Conservation (phyloP, 495 filamentous ascomycete species). For the Neurospora africana region DNA sequence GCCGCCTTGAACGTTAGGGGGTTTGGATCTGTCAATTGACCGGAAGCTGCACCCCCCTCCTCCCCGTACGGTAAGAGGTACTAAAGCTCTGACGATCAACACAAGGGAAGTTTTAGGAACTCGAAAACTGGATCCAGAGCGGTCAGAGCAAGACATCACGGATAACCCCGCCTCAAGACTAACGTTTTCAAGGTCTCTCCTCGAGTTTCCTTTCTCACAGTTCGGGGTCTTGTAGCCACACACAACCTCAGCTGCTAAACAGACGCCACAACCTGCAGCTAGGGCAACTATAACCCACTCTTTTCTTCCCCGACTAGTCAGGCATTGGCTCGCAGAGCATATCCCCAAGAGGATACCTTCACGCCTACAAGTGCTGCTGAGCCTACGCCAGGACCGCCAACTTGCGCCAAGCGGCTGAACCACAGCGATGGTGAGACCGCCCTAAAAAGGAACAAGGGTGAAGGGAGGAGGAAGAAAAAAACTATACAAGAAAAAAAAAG, state of each 20-base stretch:
- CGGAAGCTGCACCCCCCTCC: too few relatives aligned
- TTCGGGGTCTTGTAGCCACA: not conserved
- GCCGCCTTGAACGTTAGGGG: too few relatives aligned
- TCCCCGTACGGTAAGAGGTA: too few relatives aligned
- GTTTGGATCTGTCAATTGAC: too few relatives aligned
- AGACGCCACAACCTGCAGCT: not conserved
- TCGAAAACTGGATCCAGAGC: not conserved
- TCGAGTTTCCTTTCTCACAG: not conserved
- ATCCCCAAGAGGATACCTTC: not conserved
- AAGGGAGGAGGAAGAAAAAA: not conserved
- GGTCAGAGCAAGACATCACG: not conserved
- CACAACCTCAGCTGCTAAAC: not conserved
- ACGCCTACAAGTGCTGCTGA: not conserved
- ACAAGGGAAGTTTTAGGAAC: not conserved
- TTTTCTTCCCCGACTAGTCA: not conserved
- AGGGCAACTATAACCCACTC: not conserved
- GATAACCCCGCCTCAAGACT: not conserved
- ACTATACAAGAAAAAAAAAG: not conserved
- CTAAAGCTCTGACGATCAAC: not conserved
- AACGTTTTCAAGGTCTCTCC: not conserved
- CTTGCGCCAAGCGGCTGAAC: not conserved
- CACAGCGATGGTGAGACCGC: not conserved
- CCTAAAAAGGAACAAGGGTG: not conserved
- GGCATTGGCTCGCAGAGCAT: not conserved
- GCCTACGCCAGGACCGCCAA: not conserved